Percentiles rank a stretch among this genome's conserved stretches.
phyloP scores from a whole-genome alignment of 2,329 filamentous ascomycete genomes.

The Aspergillus neotritici region DNA sequence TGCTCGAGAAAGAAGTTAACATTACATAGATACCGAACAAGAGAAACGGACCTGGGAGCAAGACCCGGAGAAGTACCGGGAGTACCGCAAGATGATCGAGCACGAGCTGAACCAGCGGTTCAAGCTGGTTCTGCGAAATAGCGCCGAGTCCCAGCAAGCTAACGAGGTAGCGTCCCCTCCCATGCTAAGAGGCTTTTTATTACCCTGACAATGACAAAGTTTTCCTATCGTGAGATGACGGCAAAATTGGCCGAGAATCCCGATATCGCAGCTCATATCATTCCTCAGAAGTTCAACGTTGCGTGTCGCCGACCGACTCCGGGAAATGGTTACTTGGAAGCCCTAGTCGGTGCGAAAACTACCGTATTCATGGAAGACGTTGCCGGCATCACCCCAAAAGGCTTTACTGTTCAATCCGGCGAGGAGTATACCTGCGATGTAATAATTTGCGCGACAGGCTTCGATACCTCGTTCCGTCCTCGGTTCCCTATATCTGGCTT shows the following conservation, averaged over 20 bases:
- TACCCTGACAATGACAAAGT: no score
- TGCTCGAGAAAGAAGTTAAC: no score
- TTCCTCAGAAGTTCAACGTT: constrained; percentile 35
- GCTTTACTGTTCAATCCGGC: constrained; percentile 32
- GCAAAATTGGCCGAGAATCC: constrained; percentile 20
- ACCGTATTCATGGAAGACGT: constrained; percentile 54
- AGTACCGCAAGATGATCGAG: no score
- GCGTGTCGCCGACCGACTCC: constrained; percentile 43
- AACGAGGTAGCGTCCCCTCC: no score
- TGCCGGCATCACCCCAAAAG: constrained; percentile 29
- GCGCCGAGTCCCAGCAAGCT: no score
- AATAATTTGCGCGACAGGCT: constrained; percentile 37
- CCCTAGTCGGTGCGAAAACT: constrained; percentile 56
- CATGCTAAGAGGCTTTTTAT: no score
- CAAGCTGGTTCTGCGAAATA: no score
- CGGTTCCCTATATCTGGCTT: constrained; percentile 32
- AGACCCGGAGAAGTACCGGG: no score
- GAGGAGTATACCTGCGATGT: constrained; percentile 29
- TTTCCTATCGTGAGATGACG: neutral
- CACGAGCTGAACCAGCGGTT: no score
- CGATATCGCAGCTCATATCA: constrained; percentile 28
- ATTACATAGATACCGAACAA: no score
- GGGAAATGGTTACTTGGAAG: constrained; percentile 52
- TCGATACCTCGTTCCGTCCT: constrained; percentile 32
- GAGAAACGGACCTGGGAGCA: no score